These are phyloP conservation scores for Leishmania major DNA, from an alignment of 208 protist genomes.

Conservation along the genomic window DNA sequence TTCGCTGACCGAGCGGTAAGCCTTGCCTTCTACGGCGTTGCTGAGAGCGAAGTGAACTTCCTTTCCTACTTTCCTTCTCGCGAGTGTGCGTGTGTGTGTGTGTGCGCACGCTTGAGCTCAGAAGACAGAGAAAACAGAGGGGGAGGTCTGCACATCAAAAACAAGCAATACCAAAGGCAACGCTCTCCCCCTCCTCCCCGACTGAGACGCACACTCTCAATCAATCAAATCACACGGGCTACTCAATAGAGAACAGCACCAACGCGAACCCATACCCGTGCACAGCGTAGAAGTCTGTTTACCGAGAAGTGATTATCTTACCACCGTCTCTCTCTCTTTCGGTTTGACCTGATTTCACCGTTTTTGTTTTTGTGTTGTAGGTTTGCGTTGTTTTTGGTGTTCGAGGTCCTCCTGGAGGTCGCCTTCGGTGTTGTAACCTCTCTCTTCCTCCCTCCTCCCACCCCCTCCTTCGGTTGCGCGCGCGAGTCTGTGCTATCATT, in stretches of 20 bases:
- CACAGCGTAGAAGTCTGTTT: background rate
- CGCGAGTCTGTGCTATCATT: background rate
- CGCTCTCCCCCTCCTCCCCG: background rate
- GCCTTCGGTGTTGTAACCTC: background rate
- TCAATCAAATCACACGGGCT: no score
- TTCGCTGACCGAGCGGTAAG: background rate
- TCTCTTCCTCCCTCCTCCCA: background rate
- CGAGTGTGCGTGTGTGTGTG: slow-evolving; percentile 15
- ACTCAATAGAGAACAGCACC: background rate
- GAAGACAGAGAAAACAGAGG: background rate
- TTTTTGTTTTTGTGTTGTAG: background rate
- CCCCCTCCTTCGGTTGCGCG: background rate
- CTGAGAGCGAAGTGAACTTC: background rate
- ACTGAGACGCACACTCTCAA: background rate
- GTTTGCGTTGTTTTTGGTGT: background rate
- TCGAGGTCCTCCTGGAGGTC: background rate
- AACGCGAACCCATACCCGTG: background rate
- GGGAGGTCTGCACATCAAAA: background rate
- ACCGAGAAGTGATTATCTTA: background rate
- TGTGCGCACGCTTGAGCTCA: background rate
- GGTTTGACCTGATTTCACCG: background rate
- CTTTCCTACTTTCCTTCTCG: background rate
- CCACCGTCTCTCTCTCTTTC: background rate
- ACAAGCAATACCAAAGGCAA: background rate
- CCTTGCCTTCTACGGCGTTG: background rate